A percentile compares a stretch with the other conserved stretches of the same genome.
These are phyloP conservation scores for Ambrosiella xylebori DNA, from an alignment of 2,329 filamentous ascomycete genomes.

Conservation along the genomic window DNA sequence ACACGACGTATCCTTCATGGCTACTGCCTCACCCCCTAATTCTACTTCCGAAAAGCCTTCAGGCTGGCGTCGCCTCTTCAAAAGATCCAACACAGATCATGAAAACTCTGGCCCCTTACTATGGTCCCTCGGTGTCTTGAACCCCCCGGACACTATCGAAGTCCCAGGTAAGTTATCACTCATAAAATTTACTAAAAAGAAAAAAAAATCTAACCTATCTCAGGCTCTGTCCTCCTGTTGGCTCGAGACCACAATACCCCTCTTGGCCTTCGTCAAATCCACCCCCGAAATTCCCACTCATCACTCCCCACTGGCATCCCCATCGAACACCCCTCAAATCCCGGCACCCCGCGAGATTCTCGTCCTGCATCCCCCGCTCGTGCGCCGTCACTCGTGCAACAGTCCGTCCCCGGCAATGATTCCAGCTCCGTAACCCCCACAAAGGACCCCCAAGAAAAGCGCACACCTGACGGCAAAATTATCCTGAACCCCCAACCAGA, in stretches of 20 bases:
- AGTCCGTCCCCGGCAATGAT: not conserved
- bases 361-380: not conserved
- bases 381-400: constrained; percentile 3
- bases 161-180: constrained; percentile 48
- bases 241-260: constrained; percentile 39
- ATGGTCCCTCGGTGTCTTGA: constrained; percentile 65
- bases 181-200: not conserved
- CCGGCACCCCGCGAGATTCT: constrained; percentile 17
- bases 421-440: constrained; percentile 12
- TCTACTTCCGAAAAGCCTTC: not conserved
- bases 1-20: not conserved
- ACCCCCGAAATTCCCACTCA: constrained; percentile 40
- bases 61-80: not conserved
- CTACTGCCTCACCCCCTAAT: not conserved
- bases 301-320: constrained; percentile 33
- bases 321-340: constrained; percentile 17
- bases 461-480: constrained; percentile 58
- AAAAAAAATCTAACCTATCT: not conserved
- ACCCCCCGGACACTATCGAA: constrained; percentile 64
- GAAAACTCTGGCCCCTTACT: constrained; percentile 12
- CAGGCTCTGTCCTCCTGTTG: constrained; percentile 36
- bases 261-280: constrained; percentile 39
- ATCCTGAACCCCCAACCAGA: constrained; percentile 86
- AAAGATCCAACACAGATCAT: not conserved
- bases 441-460: constrained; percentile 39